Base-by-base conservation (phyloP, 768 basidiomycete genomes). In the Mycena venus region DNA sequence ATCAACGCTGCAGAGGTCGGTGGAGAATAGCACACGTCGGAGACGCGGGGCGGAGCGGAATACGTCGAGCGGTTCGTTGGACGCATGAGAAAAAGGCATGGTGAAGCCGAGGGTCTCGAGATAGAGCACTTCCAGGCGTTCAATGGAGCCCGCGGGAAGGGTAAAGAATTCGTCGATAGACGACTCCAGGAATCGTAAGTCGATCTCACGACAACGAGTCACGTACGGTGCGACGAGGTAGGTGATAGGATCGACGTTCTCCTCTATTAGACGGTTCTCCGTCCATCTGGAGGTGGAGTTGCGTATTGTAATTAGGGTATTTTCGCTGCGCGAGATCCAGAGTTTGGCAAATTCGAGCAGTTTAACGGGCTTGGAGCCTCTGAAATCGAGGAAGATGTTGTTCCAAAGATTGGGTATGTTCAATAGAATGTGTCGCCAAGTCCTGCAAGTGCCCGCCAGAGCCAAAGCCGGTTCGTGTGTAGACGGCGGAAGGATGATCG, bases 161-260 rank as follows among this genome's bases (percentile, higher is more conserved):
- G 68, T 63, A 31, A 77, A 77, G 55, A 77, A 77, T 31, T 77
- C 72, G 69, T 77, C 75, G 29, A 77, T 74, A 29, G 75, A 74
- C 53, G 75, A 58, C 29, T 77, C 75, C 34, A 74, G 31, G 66
- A 77, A 77, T 19, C 75, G 75, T 42, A 77, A 40, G 69, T 77
- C 75, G 72, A 77, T 67, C 51, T 77, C 72, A 69, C 75, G 75
- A 61, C 65, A 77, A 21, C 75, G 75, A 42, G 21, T 19, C 21
- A 68, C 36, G 56, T 70, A 76, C 27, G 75, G 75, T 17, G 68
- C 75, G 25, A 76, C 64, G 14, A 76, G 72, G 25, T 70, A 38
- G n/a, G 29, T 32, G 51, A 74, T 74, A 8, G 73, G 73, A 61
- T 74, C 68, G 1, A 74, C 38, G 31, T 70, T 65, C 58, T 59